Conservation (phyloP, 176 grass and related monocot genomes). For the Olyra latifolia region DNA sequence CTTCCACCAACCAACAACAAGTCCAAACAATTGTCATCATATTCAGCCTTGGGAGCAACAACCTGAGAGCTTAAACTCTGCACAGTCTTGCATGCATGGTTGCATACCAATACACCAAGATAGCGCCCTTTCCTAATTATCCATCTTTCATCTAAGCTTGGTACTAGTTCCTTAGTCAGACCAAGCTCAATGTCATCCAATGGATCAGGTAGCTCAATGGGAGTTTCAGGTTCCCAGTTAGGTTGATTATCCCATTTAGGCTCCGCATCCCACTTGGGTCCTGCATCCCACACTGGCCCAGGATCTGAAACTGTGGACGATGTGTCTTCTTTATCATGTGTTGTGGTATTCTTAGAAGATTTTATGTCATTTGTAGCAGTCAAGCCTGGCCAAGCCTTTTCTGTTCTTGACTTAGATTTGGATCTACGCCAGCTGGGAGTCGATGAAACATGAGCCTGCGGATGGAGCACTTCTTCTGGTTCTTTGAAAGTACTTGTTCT, state of each 20-base stretch:
- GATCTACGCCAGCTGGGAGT: conserved; percentile 83
- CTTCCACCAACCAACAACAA: conserved; percentile 88
- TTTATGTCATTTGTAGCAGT: conserved; percentile 58
- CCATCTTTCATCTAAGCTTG: conserved; percentile 97
- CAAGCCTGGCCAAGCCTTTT: conserved; percentile 60
- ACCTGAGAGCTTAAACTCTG: conserved; percentile 99
- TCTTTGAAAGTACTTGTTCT: conserved; percentile 71
- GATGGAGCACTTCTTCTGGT: conserved; percentile 88
- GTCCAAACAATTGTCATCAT: conserved; percentile 91
- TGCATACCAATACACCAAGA: conserved; percentile 96
- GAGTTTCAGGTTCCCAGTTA: conserved; percentile 68
- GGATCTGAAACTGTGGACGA: conserved; percentile 95
- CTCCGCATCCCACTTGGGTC: conserved; percentile 79
- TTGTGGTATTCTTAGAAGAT: conserved; percentile 49
- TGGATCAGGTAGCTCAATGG: conserved; percentile 55
- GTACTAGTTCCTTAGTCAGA: conserved; percentile 77
- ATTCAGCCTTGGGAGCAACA: conserved; percentile 92
- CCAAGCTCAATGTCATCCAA: conserved; percentile 59
- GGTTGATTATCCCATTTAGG: conserved; percentile 83
- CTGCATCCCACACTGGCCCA: conserved; percentile 83
- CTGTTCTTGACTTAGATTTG: conserved; percentile 86
- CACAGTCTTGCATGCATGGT: conserved; percentile 97
- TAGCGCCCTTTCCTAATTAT: conserved; percentile 69
- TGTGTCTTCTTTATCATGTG: conserved; percentile 91
- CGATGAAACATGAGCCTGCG: conserved; percentile 72